Conservation (phyloP, 495 filamentous ascomycete genomes). For the Xylaria cubensis region DNA sequence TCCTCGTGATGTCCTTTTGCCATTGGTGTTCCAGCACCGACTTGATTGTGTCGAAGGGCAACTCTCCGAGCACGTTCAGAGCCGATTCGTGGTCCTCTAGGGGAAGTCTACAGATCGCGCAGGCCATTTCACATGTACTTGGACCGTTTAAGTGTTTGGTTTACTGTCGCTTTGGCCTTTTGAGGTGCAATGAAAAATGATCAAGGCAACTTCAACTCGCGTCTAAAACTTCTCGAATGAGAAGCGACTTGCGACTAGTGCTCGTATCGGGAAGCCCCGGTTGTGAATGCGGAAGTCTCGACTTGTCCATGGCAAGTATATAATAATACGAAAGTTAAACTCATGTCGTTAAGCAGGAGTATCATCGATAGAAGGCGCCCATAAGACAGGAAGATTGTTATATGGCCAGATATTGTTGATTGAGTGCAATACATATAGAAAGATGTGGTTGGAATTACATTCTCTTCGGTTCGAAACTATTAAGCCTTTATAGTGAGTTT, state of each 20-base stretch:
- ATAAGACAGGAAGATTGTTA: background rate
- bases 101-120: conserved; percentile 26
- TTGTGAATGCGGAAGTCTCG: background rate
- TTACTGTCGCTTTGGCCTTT: background rate
- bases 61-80: conserved; percentile 32
- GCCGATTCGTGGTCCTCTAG: conserved; percentile 33
- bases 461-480: background rate
- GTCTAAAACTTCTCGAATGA: background rate
- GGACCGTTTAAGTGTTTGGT: background rate
- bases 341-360: background rate
- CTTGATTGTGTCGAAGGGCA: conserved; percentile 36
- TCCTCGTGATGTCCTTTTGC: conserved; percentile 37
- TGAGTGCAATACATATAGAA: background rate
- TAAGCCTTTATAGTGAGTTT: background rate
- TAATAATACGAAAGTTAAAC: background rate
- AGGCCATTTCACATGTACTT: conserved; percentile 13
- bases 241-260: background rate
- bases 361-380: background rate
- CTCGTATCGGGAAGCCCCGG: background rate
- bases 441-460: background rate
- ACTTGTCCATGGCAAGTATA: background rate
- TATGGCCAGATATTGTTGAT: background rate
- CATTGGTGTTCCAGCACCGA: conserved; percentile 39
- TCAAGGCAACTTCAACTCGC: background rate
- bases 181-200: background rate